Evolutionary conservation across 164 flowering plant species (phyloP), one percentile per base, ranked within the genome.

Genomic region (Malania oleifera): DNA sequence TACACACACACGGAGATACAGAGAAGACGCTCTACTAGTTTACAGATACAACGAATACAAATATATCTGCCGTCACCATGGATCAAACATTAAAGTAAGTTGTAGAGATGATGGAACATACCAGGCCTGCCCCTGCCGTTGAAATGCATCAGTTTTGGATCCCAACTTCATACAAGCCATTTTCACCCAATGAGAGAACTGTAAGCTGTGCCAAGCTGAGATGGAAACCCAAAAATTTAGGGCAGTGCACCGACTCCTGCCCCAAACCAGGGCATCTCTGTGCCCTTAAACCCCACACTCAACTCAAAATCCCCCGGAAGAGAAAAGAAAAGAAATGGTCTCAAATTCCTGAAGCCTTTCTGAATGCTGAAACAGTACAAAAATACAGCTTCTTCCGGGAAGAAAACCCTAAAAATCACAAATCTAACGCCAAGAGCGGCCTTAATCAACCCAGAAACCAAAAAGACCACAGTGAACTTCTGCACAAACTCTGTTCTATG

Each of bases 151-250:
- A 31, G 62, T 61, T 64, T 91, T 91, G 53, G 98, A 91, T 67
- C 98, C 98, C 75, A 91, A 61, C 73, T 91, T 91, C 89, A 87
- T 70, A 67, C 93, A 85, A 67, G 95, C 87, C 95, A 91, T 91
- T 66, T 65, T 39, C 23, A 54, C 35, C 4, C 4, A 31, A 31
- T 18, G 2, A 43, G 1, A 18, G 22, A 29, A 56, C 41, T 17
- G 19, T 24, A 55, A 28, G 23, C 39, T 26, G 53, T 20, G 13
- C 20, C 28, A 29, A 57, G 37, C 23, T 63, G 46, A n/a, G 19
- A 11, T n/a, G 20, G 15, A 18, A 18, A 1, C 35, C 35, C 4
- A 31, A 31, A 31, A 9, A 31, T 24, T 54, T 27, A 53, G 59
- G 43, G 39, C 48, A 65, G 29, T 34, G 8, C 19, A 27, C 9